Base-by-base conservation (phyloP, 2,329 filamentous ascomycete species). In the Pseudogymnoascus sp. region DNA sequence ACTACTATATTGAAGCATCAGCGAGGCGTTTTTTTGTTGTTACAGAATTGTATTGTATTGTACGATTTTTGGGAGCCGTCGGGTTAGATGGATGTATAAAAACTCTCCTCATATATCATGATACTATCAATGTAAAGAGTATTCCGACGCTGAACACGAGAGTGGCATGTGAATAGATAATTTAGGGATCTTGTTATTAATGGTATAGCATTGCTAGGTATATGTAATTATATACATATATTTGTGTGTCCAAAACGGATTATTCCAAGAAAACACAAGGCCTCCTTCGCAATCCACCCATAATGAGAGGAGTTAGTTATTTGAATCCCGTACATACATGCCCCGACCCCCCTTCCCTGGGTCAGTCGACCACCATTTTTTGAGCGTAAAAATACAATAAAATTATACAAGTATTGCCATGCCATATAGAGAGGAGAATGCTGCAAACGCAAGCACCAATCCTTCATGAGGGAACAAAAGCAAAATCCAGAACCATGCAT, bases 1-100 rank as follows among this genome's bases (percentile, higher is more conserved):
- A 44, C 25, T 59, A 59, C 25, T 16, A 59, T 59, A 59, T 59
- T 59, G 50, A 59, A 59, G 50, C 50, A 59, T 59, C 50, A 59
- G 50, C 50, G 50, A 31, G 50, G 50, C 50, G 50, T 59, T 59
- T 31, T 44, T 44, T 12, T 44, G 8, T 23, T 10, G 14, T 42
- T 44, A 44, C 18, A 31, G 28, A 31, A 31, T 31, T 31, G 28
- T 31, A 31, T 31, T 44, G 40, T 44, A 40, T 40, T 44, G 40
- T 44, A 44, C 40, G 10, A 44, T 21, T 23, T 21, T 44, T 44
- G 40, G 40, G 40, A 14, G 40, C 40, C 18, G 40, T 44, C 18
- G 18, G 37, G 37, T 11, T 23, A 44, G 40, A 44, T 44, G 40
- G 40, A 44, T 44, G 40, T 44, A 44, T 44, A 44, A 44, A 44